Base-by-base conservation (phyloP, 345 rosid genomes). In the Salix exigua region DNA sequence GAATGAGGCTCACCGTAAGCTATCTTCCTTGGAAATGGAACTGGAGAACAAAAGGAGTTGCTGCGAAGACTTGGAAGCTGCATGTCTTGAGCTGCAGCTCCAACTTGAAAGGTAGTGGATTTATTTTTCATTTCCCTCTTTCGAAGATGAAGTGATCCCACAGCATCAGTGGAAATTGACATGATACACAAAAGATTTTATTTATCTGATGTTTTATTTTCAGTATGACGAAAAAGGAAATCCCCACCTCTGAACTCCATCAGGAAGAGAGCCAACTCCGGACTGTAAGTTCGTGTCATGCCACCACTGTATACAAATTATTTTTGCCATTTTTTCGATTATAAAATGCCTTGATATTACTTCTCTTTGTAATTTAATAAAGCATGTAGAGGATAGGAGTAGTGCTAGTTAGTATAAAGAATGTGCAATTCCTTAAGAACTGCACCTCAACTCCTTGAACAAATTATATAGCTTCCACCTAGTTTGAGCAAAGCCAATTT, bases 101-200 rank as follows among this genome's bases (percentile, higher is more conserved):
- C 87, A 86, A 74, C 84, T 73, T 64, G 87, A 91, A 76, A 88
- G 96, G 96, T 89, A 86, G 38, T 14, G 30, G 23, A 33, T 50
- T 17, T 60, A 70, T 68, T 19, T 1, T 65, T 8, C 5, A 10
- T 75, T 68, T 67, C 53, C 31, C 44, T 66, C 35, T 77, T 73
- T 17, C 51, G 13, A 46, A 33, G 44, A 72, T 19, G 11, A 10
- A 9, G 25, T 19, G 21, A 16, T 1, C 38, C 25, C 33, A 5
- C 26, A 44, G 33, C 30, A 48, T 46, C 53, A 31, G 64, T 37
- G n/a, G 4, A 28, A 23, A 35, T 38, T 55, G 48, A 26, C 7
- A 55, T 25, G 14, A 35, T 53, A 33, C 38, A 19, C 16, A 55
- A 16, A 25, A 31, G 33, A 31, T 31, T 31, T 31, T 31, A 31